Base-by-base conservation (phyloP, 441 rosid genomes). In the Aleurites moluccanus region DNA sequence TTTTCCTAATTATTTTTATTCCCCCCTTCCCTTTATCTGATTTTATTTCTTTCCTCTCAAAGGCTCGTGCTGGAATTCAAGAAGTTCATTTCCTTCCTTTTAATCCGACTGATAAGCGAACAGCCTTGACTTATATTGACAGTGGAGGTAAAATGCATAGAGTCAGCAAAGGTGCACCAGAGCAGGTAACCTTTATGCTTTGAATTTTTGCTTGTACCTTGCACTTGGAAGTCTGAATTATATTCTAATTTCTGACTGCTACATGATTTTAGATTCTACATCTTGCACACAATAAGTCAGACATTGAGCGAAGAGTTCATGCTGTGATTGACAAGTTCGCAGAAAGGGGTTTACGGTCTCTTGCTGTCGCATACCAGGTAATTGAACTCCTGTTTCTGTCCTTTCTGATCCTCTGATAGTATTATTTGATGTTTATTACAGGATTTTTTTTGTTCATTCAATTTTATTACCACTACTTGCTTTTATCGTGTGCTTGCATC, bases 131-230 rank as follows among this genome's bases (percentile, higher is more conserved):
- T 10, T 94, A 92, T 67, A 78, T 87, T 75, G 98, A 90, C 62
- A 27, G 73, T 81, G 83, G 86, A 44, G 97, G 99, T 72, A 92
- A 85, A 87, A 91, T 90, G 99, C 97, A 91, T 53, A 87, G 98
- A 83, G 98, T 94, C 77, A 94, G 98, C 85, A 94, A 94, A 87
- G 99, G 99, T 70, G 99, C 99, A 64, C 99, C 99, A 1, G 99
- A 94, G 84, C 99, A 94, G 94, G 99, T 94, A 82, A 80, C 68
- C 35, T 78, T 49, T 64, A 27, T 59, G 35, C 63, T 23, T 69
- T 40, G 42, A 53, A 2, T 16, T 50, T 63, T 61, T 38, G 28
- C 64, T 57, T 45, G 62, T 16, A 27, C 3, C 21, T 44, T 61
- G 20, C 30, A 35, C 25, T 49, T 23, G 55, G n/a, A 42, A 38